Conservation (phyloP, 2,329 filamentous ascomycete species). For the Pseudocercospora pini-densiflorae region DNA sequence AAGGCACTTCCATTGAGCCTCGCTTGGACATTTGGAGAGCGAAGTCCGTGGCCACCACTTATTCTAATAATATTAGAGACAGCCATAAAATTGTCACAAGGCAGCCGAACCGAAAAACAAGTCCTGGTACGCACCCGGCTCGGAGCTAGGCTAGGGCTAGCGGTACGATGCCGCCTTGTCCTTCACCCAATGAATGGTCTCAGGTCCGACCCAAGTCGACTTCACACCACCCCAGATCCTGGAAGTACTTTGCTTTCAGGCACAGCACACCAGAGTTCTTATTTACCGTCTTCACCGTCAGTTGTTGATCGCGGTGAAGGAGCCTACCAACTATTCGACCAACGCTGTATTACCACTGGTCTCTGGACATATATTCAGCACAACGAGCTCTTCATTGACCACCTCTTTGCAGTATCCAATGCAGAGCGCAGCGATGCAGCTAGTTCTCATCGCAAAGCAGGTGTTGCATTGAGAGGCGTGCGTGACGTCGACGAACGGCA, state of each 20-base stretch:
- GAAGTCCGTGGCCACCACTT: conserved; percentile 7
- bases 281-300: neutral
- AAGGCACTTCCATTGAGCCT: neutral
- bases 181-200: conserved; percentile 1
- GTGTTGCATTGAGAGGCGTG: neutral
- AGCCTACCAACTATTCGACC: neutral
- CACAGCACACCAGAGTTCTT: neutral
- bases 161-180: conserved; percentile 1
- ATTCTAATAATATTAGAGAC: conserved; percentile 3
- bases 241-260: neutral
- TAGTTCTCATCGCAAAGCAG: neutral
- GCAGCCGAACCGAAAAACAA: conserved; percentile 14
- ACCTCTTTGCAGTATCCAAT: neutral
- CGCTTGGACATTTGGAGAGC: neutral
- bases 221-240: neutral
- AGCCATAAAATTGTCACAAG: neutral
- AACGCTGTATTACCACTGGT: neutral
- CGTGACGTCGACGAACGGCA: conserved; percentile 8
- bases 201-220: neutral
- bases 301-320: neutral
- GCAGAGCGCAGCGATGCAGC: neutral
- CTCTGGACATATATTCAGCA: neutral
- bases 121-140: conserved; percentile 3
- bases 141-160: neutral
- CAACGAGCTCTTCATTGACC: neutral